These are phyloP conservation scores for Biscogniauxia marginata DNA, from an alignment of 2,329 filamentous ascomycete species.

Conservation along the genomic window DNA sequence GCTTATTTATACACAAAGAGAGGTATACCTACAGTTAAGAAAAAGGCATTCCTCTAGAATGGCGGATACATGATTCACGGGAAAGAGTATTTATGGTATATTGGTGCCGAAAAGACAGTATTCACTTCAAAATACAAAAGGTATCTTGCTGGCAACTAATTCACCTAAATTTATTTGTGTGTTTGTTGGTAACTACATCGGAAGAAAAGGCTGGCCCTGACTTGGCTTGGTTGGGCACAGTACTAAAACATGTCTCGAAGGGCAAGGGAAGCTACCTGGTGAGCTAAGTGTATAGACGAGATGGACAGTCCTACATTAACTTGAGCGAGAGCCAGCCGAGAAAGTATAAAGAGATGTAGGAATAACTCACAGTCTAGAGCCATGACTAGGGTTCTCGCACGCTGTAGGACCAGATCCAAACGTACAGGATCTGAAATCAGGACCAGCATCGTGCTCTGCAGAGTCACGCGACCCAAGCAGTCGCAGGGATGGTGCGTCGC, in stretches of 20 bases:
- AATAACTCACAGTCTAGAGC: background rate
- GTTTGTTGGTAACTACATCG: too few species aligned
- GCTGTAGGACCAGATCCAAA: constrained; percentile 16
- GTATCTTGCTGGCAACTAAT: too few species aligned
- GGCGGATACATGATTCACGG: too few species aligned
- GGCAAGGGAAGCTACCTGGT: background rate
- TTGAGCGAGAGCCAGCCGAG: background rate
- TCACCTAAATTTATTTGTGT: too few species aligned
- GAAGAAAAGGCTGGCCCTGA: too few species aligned
- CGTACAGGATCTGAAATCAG: constrained; percentile 6
- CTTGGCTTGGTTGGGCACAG: background rate
- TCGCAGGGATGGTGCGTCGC: constrained; percentile 19
- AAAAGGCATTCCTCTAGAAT: too few species aligned
- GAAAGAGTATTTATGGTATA: too few species aligned
- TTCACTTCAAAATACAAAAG: too few species aligned
- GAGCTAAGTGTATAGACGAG: background rate
- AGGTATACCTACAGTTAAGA: too few species aligned
- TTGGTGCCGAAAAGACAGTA: too few species aligned
- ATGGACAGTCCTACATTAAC: background rate
- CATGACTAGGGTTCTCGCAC: constrained; percentile 8
- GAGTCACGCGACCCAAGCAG: constrained; percentile 14
- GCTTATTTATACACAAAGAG: too few species aligned
- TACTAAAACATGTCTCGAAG: background rate
- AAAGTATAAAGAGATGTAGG: background rate
- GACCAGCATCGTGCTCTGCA: background rate